Evolutionary conservation across 1,139 yeast genomes (phyloP), one percentile per base, ranked within the genome.

Genomic region (Hansenula sp.): DNA sequence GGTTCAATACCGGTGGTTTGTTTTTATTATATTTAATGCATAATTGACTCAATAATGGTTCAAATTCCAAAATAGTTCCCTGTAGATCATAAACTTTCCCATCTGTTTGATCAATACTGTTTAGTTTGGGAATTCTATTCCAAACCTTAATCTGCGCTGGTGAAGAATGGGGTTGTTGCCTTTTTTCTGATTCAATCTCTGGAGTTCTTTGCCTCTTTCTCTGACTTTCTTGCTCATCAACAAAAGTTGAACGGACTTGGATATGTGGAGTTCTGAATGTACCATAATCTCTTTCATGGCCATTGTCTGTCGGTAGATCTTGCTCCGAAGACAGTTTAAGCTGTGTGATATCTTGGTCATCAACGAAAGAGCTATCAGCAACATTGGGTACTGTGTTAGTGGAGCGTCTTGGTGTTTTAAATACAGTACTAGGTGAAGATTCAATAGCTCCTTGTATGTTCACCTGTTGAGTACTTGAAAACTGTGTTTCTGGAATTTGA

Each of bases 1-100:
- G 52, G 13, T 45, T 44, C 35, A 51, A 31, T 4, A 36, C 17
- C n/a, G 53, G 51, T 10, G 46, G 35, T 0, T 25, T 17, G 8
- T 44, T 30, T 1, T 35, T 19, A 16, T 34, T 28, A 6, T 30
- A 16, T 15, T 51, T 51, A 6, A 44, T 43, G 36, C 55, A 51
- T 10, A 51, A 18, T 19, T 50, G 52, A 28, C 44, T 45, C 10
- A 43, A 18, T 15, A 47, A 33, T 3, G 55, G 55, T 29, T 48
- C 51, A 35, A 51, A 41, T 11, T 50, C 53, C 8, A 47, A 44
- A 8, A 51, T 38, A 1, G 18, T 33, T 1, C 53, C 55, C 13
- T 16, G 18, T 3, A 48, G 42, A 11, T 41, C 47, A 27, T 35
- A 47, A 5, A 36, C 33, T 17, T 44, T 50, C 6, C 50, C 53